A percentile compares a stretch with the other conserved stretches of the same genome.
phyloP scores from a whole-genome alignment of 1,284 basidiomycete genomes.

The Cerrena zonata region DNA sequence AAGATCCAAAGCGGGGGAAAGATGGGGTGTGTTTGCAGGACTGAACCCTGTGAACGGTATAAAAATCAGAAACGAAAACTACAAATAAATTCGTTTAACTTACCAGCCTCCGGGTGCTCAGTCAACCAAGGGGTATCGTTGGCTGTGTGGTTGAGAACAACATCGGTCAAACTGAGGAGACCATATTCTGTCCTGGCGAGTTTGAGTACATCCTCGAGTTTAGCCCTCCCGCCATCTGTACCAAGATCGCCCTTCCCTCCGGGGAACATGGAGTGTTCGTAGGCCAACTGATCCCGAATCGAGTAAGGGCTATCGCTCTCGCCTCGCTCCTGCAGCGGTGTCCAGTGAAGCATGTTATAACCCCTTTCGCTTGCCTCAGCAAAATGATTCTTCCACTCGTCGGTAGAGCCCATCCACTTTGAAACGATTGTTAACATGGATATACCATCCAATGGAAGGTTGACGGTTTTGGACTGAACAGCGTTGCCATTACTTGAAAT shows the following conservation, averaged over 20 bases:
- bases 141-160: slow-evolving; percentile 93
- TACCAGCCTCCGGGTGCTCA: slow-evolving; percentile 90
- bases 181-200: slow-evolving; percentile 80
- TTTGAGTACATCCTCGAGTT: slow-evolving; percentile 59
- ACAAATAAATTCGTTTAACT: slow-evolving; percentile 21
- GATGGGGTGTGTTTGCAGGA: slow-evolving; percentile 82
- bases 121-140: slow-evolving; percentile 88
- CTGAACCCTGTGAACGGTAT: slow-evolving; percentile 63
- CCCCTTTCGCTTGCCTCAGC: slow-evolving; percentile 79
- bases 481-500: slow-evolving; percentile 46
- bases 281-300: slow-evolving; percentile 78
- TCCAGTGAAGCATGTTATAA: slow-evolving; percentile 95
- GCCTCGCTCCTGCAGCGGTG: slow-evolving; percentile 86
- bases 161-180: slow-evolving; percentile 82
- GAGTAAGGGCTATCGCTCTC: slow-evolving; percentile 87
- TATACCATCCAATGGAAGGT: slow-evolving; percentile 79
- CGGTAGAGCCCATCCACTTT: slow-evolving; percentile 90
- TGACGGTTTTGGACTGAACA: slow-evolving; percentile 44
- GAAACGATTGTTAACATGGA: slow-evolving; percentile 84
- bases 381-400: slow-evolving; percentile 74
- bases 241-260: slow-evolving; percentile 34
- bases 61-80: not conserved
- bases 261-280: slow-evolving; percentile 71
- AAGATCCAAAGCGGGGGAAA: slow-evolving; percentile 81
- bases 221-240: slow-evolving; percentile 47